These are phyloP conservation scores for Penicillium verrucosum DNA, from an alignment of 2,329 filamentous ascomycete species.

Conservation along the genomic window DNA sequence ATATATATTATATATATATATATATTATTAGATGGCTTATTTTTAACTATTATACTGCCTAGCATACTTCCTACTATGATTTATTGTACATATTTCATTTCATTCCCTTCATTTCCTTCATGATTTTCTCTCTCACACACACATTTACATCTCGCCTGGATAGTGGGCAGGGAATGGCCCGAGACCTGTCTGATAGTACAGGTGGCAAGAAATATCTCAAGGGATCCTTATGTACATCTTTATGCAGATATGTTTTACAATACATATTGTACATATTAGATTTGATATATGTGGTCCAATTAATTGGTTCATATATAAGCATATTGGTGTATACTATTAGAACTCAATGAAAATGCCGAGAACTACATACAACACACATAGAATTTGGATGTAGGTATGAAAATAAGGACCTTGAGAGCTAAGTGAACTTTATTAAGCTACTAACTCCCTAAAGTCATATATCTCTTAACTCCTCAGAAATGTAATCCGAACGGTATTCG, in stretches of 20 bases:
- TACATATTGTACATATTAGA: neutral
- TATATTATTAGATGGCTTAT: neutral
- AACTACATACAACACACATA: neutral
- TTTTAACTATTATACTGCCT: neutral
- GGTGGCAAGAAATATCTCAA: neutral
- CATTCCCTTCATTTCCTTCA: too few species aligned
- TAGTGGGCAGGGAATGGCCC: constrained; percentile 1
- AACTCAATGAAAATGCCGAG: neutral
- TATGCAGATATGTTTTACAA: neutral
- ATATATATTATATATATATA: too few species aligned
- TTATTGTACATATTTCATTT: neutral
- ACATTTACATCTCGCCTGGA: constrained; percentile 1
- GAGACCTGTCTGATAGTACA: neutral
- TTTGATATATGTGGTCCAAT: neutral
- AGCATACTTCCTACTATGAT: neutral
- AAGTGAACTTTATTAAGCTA: neutral
- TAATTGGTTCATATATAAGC: neutral
- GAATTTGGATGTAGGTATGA: neutral
- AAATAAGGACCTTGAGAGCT: neutral
- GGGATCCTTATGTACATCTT: neutral
- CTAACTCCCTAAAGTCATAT: neutral
- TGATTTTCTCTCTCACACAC: neutral
- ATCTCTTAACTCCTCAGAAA: neutral
- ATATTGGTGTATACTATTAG: neutral
- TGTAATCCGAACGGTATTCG: neutral